Percentiles rank a stretch among this genome's conserved stretches.
Evolutionary conservation across 306 rosid species (phyloP).

Genomic region (Begonia masoniana): DNA sequence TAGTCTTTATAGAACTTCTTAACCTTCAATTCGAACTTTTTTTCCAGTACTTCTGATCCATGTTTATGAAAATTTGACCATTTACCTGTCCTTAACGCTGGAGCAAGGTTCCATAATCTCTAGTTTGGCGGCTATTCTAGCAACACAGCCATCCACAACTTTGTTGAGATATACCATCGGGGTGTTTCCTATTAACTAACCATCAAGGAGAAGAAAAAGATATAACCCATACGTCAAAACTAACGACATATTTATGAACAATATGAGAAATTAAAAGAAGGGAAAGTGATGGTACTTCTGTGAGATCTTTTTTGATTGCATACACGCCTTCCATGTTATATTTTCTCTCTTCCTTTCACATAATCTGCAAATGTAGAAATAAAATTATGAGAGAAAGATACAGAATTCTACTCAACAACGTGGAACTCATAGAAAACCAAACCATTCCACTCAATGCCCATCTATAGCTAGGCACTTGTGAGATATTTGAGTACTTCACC

Average conservation of each 20-base stretch:
- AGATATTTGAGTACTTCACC: no score
- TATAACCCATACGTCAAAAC: no score
- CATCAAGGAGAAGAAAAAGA: conserved; percentile 2
- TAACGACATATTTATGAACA: no score
- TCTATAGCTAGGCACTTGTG: no score
- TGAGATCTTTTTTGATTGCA: conserved; percentile 60
- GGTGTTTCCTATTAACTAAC: conserved; percentile 50
- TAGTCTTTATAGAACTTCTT: no score
- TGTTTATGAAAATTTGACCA: not conserved
- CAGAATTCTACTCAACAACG: not conserved
- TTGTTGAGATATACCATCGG: conserved; percentile 65
- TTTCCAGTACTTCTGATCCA: no score
- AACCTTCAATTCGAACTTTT: no score
- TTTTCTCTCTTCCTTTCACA: conserved; percentile 5
- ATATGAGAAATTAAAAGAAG: not conserved
- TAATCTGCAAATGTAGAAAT: conserved; percentile 2
- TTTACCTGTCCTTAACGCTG: conserved; percentile 62
- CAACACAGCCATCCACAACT: conserved; percentile 58
- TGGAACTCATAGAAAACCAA: not conserved
- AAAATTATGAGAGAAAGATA: not conserved
- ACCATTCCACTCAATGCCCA: not conserved
- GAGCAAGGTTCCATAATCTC: conserved; percentile 69
- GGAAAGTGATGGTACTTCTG: conserved; percentile 35
- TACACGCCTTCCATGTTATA: conserved; percentile 35
- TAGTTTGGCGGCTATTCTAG: conserved; percentile 65